Base-by-base conservation (phyloP, 495 filamentous ascomycete species). In the Podospora conica region DNA sequence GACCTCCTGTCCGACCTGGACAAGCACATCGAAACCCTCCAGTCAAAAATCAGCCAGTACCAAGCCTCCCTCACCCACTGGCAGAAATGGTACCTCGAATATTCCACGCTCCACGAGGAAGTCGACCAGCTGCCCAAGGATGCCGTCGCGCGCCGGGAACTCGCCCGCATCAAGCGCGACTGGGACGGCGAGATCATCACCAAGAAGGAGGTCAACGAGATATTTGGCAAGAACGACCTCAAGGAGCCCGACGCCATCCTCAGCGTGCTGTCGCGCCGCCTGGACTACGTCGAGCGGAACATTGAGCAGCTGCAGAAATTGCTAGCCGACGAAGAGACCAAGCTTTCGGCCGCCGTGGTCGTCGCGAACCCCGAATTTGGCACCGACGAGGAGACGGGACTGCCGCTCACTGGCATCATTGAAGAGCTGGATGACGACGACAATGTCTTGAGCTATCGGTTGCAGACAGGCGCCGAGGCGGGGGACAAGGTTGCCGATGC, bases 391-490 rank as follows among this genome's bases (percentile, higher is more conserved):
- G 75, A 75, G 67, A 76, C 53, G 80, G 88, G 65, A 74, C 59
- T 93, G 56, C 89, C 92, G 3, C 82, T 96, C 61, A 90, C 86
- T 22, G 94, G 97, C 61, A 97, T 98, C 66, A 77, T 87, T 54
- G 94, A 98, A 75, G 89, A 96, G 77, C 80, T 98, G 56, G 95
- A 98, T 74, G 94, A 97, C 21, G 88, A 96, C 20, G 95, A 86
- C 20, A 94, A 96, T 71, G 83, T 98, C 11, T 79, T 97, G 29
- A 88, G 84, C 0, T 87, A 79, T 62, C 82, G 80, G 27, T 78
- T 86, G 9, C 85, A 86, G 11, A 84, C 74, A 1, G 86, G 91
- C 0, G 86, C 85, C 21, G 83, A 89, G 55, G 77, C 81, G 9
- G 83, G 87, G 55, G 76, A 86, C 2, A 82, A 89, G 64, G 73